Percentiles rank a stretch among this genome's conserved stretches.
Evolutionary conservation across 2,329 filamentous ascomycete genomes (phyloP).

Genomic region (Penicillium sp.): DNA sequence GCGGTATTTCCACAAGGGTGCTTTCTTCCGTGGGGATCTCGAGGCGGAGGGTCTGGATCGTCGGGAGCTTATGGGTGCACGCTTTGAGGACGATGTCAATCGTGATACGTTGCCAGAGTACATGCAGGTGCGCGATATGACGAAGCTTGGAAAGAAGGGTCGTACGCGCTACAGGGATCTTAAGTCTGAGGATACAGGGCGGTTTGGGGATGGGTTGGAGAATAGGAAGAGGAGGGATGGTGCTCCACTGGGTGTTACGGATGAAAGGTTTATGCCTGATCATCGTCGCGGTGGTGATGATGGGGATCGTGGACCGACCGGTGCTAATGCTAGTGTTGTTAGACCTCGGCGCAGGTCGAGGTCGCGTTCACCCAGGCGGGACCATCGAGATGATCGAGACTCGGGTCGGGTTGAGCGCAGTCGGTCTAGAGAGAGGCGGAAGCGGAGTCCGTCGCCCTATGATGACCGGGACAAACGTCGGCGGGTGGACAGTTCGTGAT

Average conservation of each 20-base stretch:
- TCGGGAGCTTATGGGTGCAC: constrained; percentile 80
- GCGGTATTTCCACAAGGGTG: constrained; percentile 94
- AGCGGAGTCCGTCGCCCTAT: constrained; percentile 45
- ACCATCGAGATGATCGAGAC: constrained; percentile 39
- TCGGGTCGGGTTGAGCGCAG: constrained; percentile 43
- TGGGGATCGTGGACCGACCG: constrained; percentile 38
- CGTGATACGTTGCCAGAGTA: constrained; percentile 83
- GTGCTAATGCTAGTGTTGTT: constrained; percentile 47
- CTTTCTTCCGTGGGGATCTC: constrained; percentile 85
- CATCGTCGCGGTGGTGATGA: constrained; percentile 35
- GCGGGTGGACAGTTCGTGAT: constrained; percentile 31
- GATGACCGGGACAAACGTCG: constrained; percentile 44
- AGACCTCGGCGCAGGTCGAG: constrained; percentile 37
- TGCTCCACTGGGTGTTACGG: constrained; percentile 40
- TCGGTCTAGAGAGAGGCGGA: constrained; percentile 45
- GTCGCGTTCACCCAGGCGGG: constrained; percentile 51
- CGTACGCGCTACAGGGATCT: constrained; percentile 87
- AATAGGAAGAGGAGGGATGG: constrained; percentile 31
- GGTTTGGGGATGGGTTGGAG: constrained; percentile 59
- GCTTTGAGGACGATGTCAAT: constrained; percentile 82
- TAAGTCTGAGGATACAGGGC: constrained; percentile 83
- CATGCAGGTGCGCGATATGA: constrained; percentile 90
- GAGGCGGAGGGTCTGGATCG: constrained; percentile 71
- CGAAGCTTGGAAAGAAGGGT: constrained; percentile 88
- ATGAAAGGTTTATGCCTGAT: constrained; percentile 50